These are phyloP conservation scores for Cylindrodendrum hubeiense DNA, from an alignment of 2,329 filamentous ascomycete genomes.

Conservation along the genomic window DNA sequence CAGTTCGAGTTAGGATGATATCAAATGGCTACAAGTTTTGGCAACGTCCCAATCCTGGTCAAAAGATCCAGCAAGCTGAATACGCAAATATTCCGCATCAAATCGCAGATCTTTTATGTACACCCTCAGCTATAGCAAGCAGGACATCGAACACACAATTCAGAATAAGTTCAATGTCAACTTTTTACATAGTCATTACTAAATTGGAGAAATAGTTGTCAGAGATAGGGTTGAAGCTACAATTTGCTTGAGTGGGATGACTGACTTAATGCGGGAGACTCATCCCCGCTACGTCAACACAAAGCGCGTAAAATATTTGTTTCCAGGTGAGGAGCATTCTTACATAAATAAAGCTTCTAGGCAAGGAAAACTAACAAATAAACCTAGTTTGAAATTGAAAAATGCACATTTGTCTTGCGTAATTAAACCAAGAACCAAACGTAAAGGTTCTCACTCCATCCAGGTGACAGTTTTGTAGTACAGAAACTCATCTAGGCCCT, in stretches of 20 bases:
- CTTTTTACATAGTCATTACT: background rate
- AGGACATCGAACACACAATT: conserved; percentile 65
- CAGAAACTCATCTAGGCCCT: conserved; percentile 41
- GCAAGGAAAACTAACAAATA: background rate
- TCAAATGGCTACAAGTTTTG: conserved; percentile 69
- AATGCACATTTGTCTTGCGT: too few relatives aligned
- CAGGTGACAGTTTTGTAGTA: conserved; percentile 41
- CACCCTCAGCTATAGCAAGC: conserved; percentile 70
- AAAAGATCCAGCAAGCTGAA: conserved; percentile 76
- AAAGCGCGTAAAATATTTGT: background rate
- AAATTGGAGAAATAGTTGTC: background rate
- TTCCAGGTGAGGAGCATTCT: background rate
- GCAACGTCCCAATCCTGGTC: conserved; percentile 67
- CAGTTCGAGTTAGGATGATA: conserved; percentile 72
- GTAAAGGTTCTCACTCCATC: too few relatives aligned
- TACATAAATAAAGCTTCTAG: background rate
- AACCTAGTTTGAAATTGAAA: too few relatives aligned
- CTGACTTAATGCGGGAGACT: conserved; percentile 56
- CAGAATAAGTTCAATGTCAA: conserved; percentile 59
- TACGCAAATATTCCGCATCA: conserved; percentile 73
- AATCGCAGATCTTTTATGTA: conserved; percentile 69
- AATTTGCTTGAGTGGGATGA: conserved; percentile 75
- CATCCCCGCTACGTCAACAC: conserved; percentile 18
- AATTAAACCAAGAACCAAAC: too few relatives aligned
- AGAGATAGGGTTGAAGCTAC: conserved; percentile 73